Conservation (phyloP, 2,329 filamentous ascomycete genomes). For the Aspergillus clavatus region DNA sequence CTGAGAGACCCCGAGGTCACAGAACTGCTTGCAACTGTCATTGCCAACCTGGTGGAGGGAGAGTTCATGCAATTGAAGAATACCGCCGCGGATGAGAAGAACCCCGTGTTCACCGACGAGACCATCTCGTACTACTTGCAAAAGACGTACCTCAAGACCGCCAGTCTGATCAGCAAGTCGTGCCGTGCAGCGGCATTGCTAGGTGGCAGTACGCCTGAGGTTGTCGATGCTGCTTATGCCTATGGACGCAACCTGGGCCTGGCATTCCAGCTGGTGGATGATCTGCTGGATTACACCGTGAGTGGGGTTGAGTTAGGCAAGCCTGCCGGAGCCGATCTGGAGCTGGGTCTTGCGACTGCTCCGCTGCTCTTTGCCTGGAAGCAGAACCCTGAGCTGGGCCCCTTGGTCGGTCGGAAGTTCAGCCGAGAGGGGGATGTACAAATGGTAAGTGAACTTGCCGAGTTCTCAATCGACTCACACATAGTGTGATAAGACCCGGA, state of each 20-base stretch:
- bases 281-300: constrained; percentile 94
- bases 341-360: constrained; percentile 88
- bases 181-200: constrained; percentile 86
- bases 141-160: constrained; percentile 97
- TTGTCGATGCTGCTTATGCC: constrained; percentile 83
- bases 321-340: constrained; percentile 87
- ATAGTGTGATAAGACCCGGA: neutral
- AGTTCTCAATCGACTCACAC: neutral
- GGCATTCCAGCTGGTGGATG: constrained; percentile 95
- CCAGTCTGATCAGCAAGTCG: constrained; percentile 91
- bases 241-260: constrained; percentile 93
- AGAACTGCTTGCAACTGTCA: constrained; percentile 90
- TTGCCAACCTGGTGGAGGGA: constrained; percentile 94
- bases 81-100: constrained; percentile 79
- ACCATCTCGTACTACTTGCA: constrained; percentile 90
- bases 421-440: constrained; percentile 74
- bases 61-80: constrained; percentile 99
- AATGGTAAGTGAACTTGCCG: constrained; percentile 55
- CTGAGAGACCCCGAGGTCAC: constrained; percentile 90
- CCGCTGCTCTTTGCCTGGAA: constrained; percentile 96
- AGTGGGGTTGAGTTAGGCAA: constrained; percentile 83
- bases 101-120: constrained; percentile 81
- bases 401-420: constrained; percentile 89
- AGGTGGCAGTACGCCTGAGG: constrained; percentile 67
- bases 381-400: constrained; percentile 74